phyloP scores from a whole-genome alignment of 345 rosid species.

The Isatis tinctoria region DNA sequence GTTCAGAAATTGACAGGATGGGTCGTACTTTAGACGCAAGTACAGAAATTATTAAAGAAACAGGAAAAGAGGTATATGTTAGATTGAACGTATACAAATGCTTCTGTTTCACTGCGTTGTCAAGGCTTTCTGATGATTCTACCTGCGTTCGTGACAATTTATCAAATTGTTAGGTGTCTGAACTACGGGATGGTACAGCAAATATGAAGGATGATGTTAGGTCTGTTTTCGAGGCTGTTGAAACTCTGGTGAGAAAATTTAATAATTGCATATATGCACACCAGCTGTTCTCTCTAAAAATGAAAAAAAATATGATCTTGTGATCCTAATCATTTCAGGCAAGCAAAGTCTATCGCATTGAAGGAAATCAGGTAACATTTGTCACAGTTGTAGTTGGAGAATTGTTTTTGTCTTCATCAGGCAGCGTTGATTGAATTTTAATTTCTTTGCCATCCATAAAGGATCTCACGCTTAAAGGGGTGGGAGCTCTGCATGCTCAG shows the following conservation, averaged over 20 bases:
- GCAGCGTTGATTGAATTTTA: not conserved
- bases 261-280: not conserved
- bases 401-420: not conserved
- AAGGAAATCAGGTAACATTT: constrained; percentile 63
- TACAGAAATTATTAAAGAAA: constrained; percentile 47
- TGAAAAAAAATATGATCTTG: not conserved
- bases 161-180: constrained; percentile 41
- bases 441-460: constrained; percentile 2
- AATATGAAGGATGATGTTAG: constrained; percentile 45
- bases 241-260: constrained; percentile 54
- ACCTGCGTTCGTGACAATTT: constrained; percentile 11
- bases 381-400: not conserved
- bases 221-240: constrained; percentile 58
- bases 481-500: constrained; percentile 40
- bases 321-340: constrained; percentile 37
- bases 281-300: not conserved
- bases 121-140: constrained; percentile 1
- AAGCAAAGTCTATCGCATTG: constrained; percentile 52
- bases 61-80: constrained; percentile 61
- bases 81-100: not conserved
- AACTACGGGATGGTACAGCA: constrained; percentile 40
- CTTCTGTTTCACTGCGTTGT: not conserved
- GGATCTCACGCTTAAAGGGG: constrained; percentile 42
- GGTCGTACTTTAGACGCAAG: constrained; percentile 52
- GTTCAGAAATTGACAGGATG: constrained; percentile 51